phyloP scores from a whole-genome alignment of 2,329 filamentous ascomycete species.

The Hymenoscyphus scutula region DNA sequence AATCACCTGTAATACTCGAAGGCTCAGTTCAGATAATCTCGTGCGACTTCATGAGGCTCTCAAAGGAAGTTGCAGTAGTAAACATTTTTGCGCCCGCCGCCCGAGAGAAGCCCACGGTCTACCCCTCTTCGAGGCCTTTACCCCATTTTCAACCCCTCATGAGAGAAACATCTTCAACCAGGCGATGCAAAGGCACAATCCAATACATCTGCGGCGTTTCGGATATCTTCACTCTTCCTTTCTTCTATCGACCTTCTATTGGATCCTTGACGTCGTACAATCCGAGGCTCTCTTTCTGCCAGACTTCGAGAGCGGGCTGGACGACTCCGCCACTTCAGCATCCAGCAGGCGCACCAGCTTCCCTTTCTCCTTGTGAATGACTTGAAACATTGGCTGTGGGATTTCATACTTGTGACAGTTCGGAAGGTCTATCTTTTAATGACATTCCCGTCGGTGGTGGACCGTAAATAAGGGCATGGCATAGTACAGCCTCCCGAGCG shows the following conservation, averaged over 20 bases:
- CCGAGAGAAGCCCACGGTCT: too few relatives aligned
- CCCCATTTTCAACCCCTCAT: too few relatives aligned
- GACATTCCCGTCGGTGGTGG: background rate
- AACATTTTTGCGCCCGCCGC: too few relatives aligned
- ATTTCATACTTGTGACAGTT: background rate
- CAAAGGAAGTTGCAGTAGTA: too few relatives aligned
- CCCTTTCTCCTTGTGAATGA: background rate
- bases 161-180: background rate
- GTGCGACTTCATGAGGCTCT: too few relatives aligned
- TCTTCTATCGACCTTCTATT: background rate
- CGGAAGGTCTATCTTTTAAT: background rate
- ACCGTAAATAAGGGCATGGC: background rate
- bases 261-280: background rate
- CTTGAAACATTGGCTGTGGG: background rate
- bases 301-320: slow-evolving; percentile 2
- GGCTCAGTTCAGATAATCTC: too few relatives aligned
- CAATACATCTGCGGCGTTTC: background rate
- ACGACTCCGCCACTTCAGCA: background rate
- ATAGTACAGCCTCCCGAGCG: background rate
- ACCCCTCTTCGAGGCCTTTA: too few relatives aligned
- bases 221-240: background rate
- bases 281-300: background rate
- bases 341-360: background rate
- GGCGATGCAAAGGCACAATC: background rate
- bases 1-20: too few relatives aligned